Base-by-base conservation (phyloP, 257 asterid species). In the Solanum lignicaule region DNA sequence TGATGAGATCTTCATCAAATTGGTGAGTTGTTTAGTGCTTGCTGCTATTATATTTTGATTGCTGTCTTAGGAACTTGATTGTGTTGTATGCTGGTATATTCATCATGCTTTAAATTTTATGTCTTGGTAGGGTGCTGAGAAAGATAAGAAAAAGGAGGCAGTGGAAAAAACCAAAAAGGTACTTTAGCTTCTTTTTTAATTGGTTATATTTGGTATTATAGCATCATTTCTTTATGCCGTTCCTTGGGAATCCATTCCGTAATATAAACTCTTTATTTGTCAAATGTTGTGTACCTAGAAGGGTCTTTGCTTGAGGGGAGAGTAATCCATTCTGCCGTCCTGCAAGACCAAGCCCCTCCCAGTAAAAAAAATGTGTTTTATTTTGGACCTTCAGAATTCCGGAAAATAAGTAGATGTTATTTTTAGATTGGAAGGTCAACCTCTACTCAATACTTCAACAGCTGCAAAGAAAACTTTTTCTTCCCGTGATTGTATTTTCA, bases 1-100 rank as follows among this genome's bases (percentile, higher is more conserved):
- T 62, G 94, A 93, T 43, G 98, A 94, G 1, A 87, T 95, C 87
- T 95, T 95, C 85, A 83, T 91, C 65, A 95, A 93, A 90, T 90
- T 95, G 94, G 97, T 94, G 87, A 90, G 86, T 87, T 65, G 8
- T 9, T 39, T 68, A 7, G 38, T 41, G 62, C 14, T 71, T 14
- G 60, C 36, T 41, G 25, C 85, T 41, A 7, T 25, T 32, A 72
- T 78, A 29, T 69, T 69, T 71, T 60, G 39, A 55, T 55, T 18
- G 43, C 62, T 11, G 7, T 83, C 20, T 58, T 27, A 1, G 20
- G 27, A 33, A 36, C 35, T 27, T 69, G 31, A 35, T 11, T 32
- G 15, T 72, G 36, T 18, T 48, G 18, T 20, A 25, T 48, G 84
- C 36, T 25, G 6, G 29, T 48, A 25, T 66, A 31, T 39, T 71